These are phyloP conservation scores for Bauhinia variegata DNA, from an alignment of 306 rosid genomes.

Conservation along the genomic window DNA sequence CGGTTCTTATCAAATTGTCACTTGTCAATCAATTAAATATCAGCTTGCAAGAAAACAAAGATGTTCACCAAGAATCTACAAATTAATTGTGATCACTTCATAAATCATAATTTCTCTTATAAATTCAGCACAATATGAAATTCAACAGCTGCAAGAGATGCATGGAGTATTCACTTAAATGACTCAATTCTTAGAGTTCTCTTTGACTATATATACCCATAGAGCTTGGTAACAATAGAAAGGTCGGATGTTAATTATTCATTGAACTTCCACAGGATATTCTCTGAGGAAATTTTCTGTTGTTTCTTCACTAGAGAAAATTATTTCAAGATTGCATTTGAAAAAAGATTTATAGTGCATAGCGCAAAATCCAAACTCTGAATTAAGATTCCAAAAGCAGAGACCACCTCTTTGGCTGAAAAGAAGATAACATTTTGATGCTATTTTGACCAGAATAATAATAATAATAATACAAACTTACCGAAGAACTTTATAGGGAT, in stretches of 20 bases:
- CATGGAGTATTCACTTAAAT: neutral
- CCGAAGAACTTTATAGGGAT: conserved; percentile 76
- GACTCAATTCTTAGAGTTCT: neutral
- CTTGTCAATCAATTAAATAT: conserved; percentile 18
- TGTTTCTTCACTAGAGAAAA: neutral
- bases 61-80: neutral
- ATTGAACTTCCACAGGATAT: neutral
- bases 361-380: conserved; percentile 1
- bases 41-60: conserved; percentile 3
- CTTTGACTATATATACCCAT: neutral
- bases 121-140: neutral
- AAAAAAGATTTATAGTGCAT: neutral
- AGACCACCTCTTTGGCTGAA: conserved; percentile 5
- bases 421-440: conserved; percentile 3
- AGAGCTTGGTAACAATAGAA: neutral
- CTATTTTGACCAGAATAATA: neutral
- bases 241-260: neutral
- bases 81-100: neutral
- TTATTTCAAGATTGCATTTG: conserved; percentile 2
- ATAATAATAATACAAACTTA: conserved; percentile 36
- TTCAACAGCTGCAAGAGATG: neutral
- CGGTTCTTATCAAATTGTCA: conserved; percentile 1
- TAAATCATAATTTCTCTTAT: too few species aligned
- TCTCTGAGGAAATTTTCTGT: neutral
- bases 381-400: conserved; percentile 9